A percentile compares a stretch with the other conserved stretches of the same genome.
Conservation (phyloP, 2,329 filamentous ascomycete species). For the Ceratocystis lukuohia region DNA sequence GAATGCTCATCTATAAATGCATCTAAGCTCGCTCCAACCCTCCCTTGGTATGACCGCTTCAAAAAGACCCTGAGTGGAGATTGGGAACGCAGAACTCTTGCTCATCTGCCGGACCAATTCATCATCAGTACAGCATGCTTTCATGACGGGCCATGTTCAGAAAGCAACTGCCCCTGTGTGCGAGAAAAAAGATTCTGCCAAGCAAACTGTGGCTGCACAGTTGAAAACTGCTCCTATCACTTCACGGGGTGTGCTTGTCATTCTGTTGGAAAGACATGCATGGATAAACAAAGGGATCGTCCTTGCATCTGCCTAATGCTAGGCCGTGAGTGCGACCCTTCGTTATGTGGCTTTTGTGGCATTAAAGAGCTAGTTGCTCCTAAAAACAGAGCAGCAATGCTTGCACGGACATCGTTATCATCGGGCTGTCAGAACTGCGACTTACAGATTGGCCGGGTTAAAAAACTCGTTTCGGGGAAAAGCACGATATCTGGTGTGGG, state of each 20-base stretch:
- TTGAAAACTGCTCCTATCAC: constrained; percentile 45
- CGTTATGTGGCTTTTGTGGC: constrained; percentile 59
- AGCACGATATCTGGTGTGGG: constrained; percentile 56
- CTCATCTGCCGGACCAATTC: constrained; percentile 42
- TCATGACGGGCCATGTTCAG: constrained; percentile 54
- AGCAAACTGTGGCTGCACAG: constrained; percentile 53
- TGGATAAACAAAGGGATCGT: constrained; percentile 40
- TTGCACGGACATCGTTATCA: constrained; percentile 35
- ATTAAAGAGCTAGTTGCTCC: constrained; percentile 24
- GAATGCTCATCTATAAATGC: background rate
- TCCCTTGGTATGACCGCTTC: constrained; percentile 44
- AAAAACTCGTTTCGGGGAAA: constrained; percentile 53
- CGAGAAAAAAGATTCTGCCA: constrained; percentile 52
- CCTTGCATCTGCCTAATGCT: constrained; percentile 59
- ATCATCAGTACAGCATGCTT: constrained; percentile 51
- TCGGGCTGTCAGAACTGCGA: constrained; percentile 58
- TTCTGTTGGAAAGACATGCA: constrained; percentile 44
- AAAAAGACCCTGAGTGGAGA: constrained; percentile 41
- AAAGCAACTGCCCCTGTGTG: constrained; percentile 49
- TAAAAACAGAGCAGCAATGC: constrained; percentile 3
- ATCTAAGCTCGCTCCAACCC: constrained; percentile 26
- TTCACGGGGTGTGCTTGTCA: constrained; percentile 56
- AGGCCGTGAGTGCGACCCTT: constrained; percentile 68
- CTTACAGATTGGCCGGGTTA: constrained; percentile 54
- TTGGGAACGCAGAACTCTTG: constrained; percentile 42